Conservation (phyloP, 352 stramenopile species). For the Phytophthora pseudosyringae region DNA sequence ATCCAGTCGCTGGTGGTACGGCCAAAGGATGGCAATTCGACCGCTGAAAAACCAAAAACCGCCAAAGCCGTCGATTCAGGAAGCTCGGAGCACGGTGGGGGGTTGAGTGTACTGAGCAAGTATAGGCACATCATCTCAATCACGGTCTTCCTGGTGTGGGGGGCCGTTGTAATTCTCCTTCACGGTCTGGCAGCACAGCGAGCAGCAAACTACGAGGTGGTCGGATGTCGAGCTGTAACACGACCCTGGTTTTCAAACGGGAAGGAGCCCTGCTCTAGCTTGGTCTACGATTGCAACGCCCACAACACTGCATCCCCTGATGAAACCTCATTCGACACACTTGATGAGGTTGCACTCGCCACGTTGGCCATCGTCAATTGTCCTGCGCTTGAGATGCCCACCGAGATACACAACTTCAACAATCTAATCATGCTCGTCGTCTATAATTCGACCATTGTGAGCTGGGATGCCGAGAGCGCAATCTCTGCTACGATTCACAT, state of each 20-base stretch:
- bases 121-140: conserved; percentile 12
- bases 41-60: not conserved
- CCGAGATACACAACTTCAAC: conserved; percentile 9
- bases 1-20: conserved; percentile 4
- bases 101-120: conserved; percentile 9
- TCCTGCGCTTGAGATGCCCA: conserved; percentile 14
- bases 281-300: conserved; percentile 27
- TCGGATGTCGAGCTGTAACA: conserved; percentile 17
- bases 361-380: conserved; percentile 24
- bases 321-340: conserved; percentile 17
- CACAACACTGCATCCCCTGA: conserved; percentile 9
- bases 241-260: conserved; percentile 29
- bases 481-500: conserved; percentile 19
- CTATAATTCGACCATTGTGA: conserved; percentile 30
- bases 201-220: conserved; percentile 19
- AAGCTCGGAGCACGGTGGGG: not conserved
- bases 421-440: conserved; percentile 20
- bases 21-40: not conserved
- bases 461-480: conserved; percentile 18
- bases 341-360: conserved; percentile 11
- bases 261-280: conserved; percentile 29
- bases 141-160: conserved; percentile 22
- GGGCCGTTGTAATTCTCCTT: conserved; percentile 15
- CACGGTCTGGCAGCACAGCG: conserved; percentile 12
- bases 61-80: not conserved